Evolutionary conservation across 2,329 filamentous ascomycete genomes (phyloP).

Genomic region (Fusarium zealandicum): DNA sequence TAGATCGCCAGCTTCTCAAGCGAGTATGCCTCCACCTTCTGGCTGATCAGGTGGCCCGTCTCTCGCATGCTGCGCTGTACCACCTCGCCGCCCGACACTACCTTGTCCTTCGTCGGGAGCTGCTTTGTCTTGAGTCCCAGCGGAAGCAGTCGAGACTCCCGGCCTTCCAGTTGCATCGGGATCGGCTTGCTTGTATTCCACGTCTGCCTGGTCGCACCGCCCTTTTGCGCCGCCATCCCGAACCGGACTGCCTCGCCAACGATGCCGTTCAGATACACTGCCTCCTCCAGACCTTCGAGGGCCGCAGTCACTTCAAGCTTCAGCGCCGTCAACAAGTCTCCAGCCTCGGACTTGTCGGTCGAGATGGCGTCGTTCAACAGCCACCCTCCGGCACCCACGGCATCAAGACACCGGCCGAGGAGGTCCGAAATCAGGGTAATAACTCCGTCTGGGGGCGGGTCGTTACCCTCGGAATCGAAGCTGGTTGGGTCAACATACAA

Average conservation of each 20-base stretch:
- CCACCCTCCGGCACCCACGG: slow-evolving; percentile 78
- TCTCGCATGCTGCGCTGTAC: slow-evolving; percentile 74
- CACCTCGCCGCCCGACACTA: slow-evolving; percentile 73
- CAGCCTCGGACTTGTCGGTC: slow-evolving; percentile 60
- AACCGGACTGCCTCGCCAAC: slow-evolving; percentile 72
- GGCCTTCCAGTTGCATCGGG: slow-evolving; percentile 50
- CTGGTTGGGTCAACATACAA: slow-evolving; percentile 69
- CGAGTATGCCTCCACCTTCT: slow-evolving; percentile 82
- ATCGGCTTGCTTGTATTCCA: slow-evolving; percentile 54
- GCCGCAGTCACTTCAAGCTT: slow-evolving; percentile 74
- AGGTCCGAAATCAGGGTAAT: slow-evolving; percentile 76
- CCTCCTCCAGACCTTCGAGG: slow-evolving; percentile 75
- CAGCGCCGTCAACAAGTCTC: slow-evolving; percentile 70
- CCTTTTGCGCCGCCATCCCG: slow-evolving; percentile 52
- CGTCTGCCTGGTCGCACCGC: slow-evolving; percentile 37
- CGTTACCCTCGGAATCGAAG: slow-evolving; percentile 51
- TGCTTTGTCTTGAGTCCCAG: slow-evolving; percentile 72
- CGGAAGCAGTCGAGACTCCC: slow-evolving; percentile 66
- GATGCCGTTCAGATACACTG: slow-evolving; percentile 68
- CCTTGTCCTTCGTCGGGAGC: slow-evolving; percentile 61
- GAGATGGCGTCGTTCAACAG: slow-evolving; percentile 66
- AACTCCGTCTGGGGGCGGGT: slow-evolving; percentile 67
- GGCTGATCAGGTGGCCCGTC: slow-evolving; percentile 78
- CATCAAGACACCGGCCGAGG: slow-evolving; percentile 76
- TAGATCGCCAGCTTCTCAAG: slow-evolving; percentile 78